A percentile compares a stretch with the other conserved stretches of the same genome.
Conservation (phyloP, 371 early-diverging fungal species). For the Batkoa obscura region DNA sequence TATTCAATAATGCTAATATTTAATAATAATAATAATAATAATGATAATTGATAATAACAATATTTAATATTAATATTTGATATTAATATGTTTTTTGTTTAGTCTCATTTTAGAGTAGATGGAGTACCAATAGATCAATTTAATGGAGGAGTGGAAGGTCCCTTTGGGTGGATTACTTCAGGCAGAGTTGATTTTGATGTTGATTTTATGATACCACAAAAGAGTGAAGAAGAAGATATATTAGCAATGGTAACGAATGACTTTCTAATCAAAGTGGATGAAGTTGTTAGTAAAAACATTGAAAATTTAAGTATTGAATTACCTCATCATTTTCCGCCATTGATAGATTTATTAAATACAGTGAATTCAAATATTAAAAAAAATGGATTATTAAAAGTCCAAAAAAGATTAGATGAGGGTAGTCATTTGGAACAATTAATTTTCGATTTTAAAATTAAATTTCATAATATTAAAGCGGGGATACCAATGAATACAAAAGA, state of each 20-base stretch:
- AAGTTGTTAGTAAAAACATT: constrained; percentile 18
- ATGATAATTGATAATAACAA: neutral
- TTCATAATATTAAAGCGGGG: constrained; percentile 76
- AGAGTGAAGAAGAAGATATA: constrained; percentile 27
- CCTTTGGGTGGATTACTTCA: constrained; percentile 84
- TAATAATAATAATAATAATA: neutral
- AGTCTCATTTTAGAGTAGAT: constrained; percentile 76
- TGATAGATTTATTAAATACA: constrained; percentile 14
- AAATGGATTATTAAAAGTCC: neutral
- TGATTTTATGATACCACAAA: constrained; percentile 44
- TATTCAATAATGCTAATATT: neutral
- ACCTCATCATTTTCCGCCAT: constrained; percentile 22
- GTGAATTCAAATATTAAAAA: constrained; percentile 13
- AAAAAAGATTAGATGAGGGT: constrained; percentile 7
- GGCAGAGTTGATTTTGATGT: constrained; percentile 72
- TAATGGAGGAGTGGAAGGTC: constrained; percentile 68
- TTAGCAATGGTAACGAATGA: constrained; percentile 50
- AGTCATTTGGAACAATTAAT: neutral
- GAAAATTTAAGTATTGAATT: constrained; percentile 23
- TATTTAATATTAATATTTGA: neutral
- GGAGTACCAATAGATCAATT: constrained; percentile 81
- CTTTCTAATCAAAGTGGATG: constrained; percentile 61
- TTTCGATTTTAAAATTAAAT: constrained; percentile 50
- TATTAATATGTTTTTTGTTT: neutral
- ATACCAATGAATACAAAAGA: constrained; percentile 59